Percentiles rank a stretch among this genome's conserved stretches.
Evolutionary conservation across 495 filamentous ascomycete genomes (phyloP).

Genomic region (Friedmanniomyces simplex): DNA sequence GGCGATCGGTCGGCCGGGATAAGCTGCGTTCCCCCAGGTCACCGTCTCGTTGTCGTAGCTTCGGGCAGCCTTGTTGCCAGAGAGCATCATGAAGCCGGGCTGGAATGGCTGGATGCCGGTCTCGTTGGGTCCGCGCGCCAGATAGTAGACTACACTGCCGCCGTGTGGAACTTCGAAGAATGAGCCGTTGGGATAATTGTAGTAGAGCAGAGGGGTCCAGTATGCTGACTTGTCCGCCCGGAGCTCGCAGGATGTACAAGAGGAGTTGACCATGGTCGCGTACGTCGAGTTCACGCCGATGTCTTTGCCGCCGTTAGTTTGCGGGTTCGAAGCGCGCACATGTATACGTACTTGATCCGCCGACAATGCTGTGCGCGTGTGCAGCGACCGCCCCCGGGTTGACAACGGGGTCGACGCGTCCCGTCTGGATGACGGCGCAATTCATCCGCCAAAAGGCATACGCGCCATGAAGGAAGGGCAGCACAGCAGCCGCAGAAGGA

Average conservation of each 20-base stretch:
- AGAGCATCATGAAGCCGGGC: constrained; percentile 36
- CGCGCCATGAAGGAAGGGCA: constrained; percentile 6
- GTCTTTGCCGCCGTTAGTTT: constrained; percentile 26
- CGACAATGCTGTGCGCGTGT: constrained; percentile 31
- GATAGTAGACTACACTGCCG: constrained; percentile 36
- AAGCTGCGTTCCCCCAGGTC: constrained; percentile 21
- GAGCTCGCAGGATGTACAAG: constrained; percentile 56
- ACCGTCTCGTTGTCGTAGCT: constrained; percentile 28
- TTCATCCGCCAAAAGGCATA: constrained; percentile 32
- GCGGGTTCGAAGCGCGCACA: no score
- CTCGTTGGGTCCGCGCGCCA: constrained; percentile 33
- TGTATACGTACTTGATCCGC: constrained; percentile 26
- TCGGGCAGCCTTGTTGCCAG: constrained; percentile 32
- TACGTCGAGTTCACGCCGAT: constrained; percentile 40
- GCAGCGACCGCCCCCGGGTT: constrained; percentile 21
- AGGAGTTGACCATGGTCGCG: constrained; percentile 40
- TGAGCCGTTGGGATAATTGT: constrained; percentile 40
- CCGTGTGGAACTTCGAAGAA: constrained; percentile 35
- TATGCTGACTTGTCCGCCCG: constrained; percentile 57
- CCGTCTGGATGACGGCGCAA: constrained; percentile 30
- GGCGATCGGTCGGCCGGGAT: constrained; percentile 26
- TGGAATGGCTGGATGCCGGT: constrained; percentile 33
- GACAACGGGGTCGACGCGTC: constrained; percentile 32
- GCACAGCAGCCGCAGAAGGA: background rate
- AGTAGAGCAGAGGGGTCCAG: constrained; percentile 58